These are phyloP conservation scores for Pancytospora philotis DNA, from an alignment of 371 early-diverging fungal genomes.

Conservation along the genomic window DNA sequence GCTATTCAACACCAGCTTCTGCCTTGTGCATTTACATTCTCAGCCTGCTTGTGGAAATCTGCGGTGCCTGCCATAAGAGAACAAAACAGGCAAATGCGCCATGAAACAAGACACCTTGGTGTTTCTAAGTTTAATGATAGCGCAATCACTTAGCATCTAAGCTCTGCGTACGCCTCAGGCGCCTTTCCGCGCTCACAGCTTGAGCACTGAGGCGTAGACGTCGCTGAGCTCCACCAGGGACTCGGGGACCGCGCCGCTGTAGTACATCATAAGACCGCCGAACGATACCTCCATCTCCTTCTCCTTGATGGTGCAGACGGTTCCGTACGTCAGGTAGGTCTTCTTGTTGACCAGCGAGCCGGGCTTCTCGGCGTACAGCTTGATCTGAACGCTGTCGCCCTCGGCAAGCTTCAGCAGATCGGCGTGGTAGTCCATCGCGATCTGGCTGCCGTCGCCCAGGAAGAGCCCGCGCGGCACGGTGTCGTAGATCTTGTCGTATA, in stretches of 20 bases:
- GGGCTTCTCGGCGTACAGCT: constrained; percentile 13
- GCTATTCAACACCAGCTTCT: no score
- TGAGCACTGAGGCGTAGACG: background rate
- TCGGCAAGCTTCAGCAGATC: constrained; percentile 2
- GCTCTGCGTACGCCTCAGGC: background rate
- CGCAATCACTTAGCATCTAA: background rate
- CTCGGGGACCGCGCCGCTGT: background rate
- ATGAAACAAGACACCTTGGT: no score
- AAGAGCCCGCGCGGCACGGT: constrained; percentile 15
- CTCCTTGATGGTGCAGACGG: constrained; percentile 22
- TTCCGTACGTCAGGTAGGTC: constrained; percentile 18
- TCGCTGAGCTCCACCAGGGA: background rate
- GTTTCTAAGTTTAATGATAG: no score
- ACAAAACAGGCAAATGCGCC: no score
- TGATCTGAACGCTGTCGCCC: constrained; percentile 18
- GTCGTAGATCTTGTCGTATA: background rate
- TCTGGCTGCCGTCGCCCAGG: background rate
- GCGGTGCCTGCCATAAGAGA: no score
- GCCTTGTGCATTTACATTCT: no score
- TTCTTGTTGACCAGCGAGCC: background rate
- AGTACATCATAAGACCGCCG: constrained; percentile 25
- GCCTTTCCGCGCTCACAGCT: constrained; percentile 1
- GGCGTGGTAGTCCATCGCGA: constrained; percentile 22
- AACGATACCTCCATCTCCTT: constrained; percentile 9
- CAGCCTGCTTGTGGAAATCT: no score